Percentiles rank a stretch among this genome's conserved stretches.
Conservation (phyloP, 2,329 filamentous ascomycete genomes). For the Exophiala xenobiotica region DNA sequence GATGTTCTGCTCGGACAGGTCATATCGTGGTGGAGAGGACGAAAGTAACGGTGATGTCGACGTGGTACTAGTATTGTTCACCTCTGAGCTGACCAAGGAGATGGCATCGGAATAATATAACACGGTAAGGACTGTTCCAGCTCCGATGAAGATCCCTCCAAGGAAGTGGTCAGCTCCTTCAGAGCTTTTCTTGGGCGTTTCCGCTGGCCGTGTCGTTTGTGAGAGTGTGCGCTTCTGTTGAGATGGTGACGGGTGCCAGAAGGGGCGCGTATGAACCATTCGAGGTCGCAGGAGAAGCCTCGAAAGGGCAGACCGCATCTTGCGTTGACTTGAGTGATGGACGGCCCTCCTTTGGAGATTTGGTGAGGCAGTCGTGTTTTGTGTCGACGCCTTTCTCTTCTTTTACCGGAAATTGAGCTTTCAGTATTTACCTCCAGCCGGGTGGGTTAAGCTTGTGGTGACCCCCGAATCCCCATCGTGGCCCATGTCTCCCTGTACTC, state of each 20-base stretch:
- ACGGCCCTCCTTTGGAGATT: too few species aligned
- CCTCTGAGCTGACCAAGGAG: background rate
- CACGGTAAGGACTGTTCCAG: constrained; percentile 1
- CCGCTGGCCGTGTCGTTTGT: background rate
- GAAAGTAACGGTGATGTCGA: constrained; percentile 3
- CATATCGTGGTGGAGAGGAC: background rate
- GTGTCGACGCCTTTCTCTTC: background rate
- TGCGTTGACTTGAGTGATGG: too few species aligned
- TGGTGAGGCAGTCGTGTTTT: background rate
- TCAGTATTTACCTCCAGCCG: too few species aligned
- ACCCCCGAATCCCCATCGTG: too few species aligned
- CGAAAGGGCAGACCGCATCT: too few species aligned
- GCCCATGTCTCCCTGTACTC: too few species aligned
- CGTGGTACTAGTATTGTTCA: background rate
- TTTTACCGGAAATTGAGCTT: too few species aligned
- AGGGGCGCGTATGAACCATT: background rate
- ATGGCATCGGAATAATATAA: constrained; percentile 4
- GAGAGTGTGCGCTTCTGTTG: background rate
- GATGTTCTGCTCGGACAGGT: constrained; percentile 5
- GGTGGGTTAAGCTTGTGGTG: too few species aligned
- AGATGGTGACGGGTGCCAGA: background rate
- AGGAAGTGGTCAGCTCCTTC: constrained; percentile 6
- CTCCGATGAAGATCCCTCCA: constrained; percentile 1
- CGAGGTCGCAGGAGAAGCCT: background rate
- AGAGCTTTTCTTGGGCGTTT: background rate